phyloP scores from a whole-genome alignment of 2,329 filamentous ascomycete species.

The Calonectria honghensis region DNA sequence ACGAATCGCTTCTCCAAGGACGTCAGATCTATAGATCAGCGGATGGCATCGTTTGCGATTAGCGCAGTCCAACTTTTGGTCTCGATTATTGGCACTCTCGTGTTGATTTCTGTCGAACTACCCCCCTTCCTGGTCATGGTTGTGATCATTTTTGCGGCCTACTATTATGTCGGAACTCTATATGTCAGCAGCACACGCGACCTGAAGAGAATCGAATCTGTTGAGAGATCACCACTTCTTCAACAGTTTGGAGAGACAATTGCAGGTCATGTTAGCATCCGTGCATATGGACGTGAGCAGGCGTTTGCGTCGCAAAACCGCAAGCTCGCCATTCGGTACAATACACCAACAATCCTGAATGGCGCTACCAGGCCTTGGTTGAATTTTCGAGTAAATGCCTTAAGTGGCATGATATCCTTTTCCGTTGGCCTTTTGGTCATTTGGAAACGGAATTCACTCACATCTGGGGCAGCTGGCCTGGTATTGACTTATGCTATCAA shows the following conservation, averaged over 20 bases:
- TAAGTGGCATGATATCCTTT: constrained; percentile 79
- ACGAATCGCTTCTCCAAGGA: constrained; percentile 86
- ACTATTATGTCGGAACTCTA: constrained; percentile 67
- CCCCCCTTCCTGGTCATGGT: constrained; percentile 76
- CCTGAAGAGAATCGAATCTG: constrained; percentile 84
- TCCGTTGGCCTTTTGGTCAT: constrained; percentile 74
- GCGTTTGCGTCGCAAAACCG: constrained; percentile 82
- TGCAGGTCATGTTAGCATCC: constrained; percentile 82
- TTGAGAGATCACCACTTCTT: constrained; percentile 84
- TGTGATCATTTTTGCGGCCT: constrained; percentile 70
- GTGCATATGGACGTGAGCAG: constrained; percentile 80
- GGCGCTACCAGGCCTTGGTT: constrained; percentile 86
- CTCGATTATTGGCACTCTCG: constrained; percentile 78
- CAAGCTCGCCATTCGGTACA: constrained; percentile 79
- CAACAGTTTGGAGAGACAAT: constrained; percentile 85
- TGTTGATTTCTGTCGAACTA: constrained; percentile 80
- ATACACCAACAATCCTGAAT: constrained; percentile 78
- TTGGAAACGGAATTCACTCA: constrained; percentile 78
- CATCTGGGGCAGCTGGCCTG: constrained; percentile 83
- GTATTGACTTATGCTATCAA: constrained; percentile 83
- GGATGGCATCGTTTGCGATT: constrained; percentile 75
- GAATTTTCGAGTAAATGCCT: constrained; percentile 77
- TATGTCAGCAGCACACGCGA: constrained; percentile 83
- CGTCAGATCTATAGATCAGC: constrained; percentile 82
- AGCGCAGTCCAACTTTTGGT: constrained; percentile 76